These are phyloP conservation scores for Nyctanthes arbortristis DNA, from an alignment of 257 asterid species.

Conservation along the genomic window DNA sequence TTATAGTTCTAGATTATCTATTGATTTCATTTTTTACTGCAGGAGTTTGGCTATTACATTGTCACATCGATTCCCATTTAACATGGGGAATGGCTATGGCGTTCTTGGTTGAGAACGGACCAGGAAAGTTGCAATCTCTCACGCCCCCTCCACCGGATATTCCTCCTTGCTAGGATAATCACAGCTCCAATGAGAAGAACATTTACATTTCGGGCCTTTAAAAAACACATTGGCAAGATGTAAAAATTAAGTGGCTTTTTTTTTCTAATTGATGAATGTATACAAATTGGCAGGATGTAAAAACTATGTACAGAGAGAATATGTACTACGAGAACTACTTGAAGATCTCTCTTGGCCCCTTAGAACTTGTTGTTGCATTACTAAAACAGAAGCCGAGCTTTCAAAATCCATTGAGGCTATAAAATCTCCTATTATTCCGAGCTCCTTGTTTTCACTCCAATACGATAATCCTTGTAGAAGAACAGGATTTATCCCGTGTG, in stretches of 20 bases:
- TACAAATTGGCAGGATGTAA: slow-evolving; percentile 36
- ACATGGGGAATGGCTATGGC: slow-evolving; percentile 65
- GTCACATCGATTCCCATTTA: slow-evolving; percentile 75
- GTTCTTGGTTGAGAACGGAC: slow-evolving; percentile 66
- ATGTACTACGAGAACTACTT: background rate
- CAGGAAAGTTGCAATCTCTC: slow-evolving; percentile 46
- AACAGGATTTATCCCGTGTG: slow-evolving; percentile 62
- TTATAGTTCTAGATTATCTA: background rate
- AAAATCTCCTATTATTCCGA: slow-evolving; percentile 78
- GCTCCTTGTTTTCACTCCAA: slow-evolving; percentile 62
- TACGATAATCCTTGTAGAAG: slow-evolving; percentile 53
- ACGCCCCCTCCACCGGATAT: slow-evolving; percentile 74
- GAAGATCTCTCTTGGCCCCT: slow-evolving; percentile 43
- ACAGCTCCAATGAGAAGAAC: background rate
- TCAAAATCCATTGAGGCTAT: slow-evolving; percentile 56
- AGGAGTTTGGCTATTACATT: slow-evolving; percentile 83
- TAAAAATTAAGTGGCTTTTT: background rate
- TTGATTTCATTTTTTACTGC: slow-evolving; percentile 8
- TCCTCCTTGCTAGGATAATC: slow-evolving; percentile 52
- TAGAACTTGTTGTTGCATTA: slow-evolving; percentile 72
- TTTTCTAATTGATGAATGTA: background rate
- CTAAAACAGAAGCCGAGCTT: slow-evolving; percentile 53
- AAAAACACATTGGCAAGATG: background rate
- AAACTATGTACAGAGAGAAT: slow-evolving; percentile 16
- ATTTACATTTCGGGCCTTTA: too few relatives aligned